Evolutionary conservation across 208 protist genomes (phyloP), one percentile per base, ranked within the genome.

Genomic region (Leishmania turanica): DNA sequence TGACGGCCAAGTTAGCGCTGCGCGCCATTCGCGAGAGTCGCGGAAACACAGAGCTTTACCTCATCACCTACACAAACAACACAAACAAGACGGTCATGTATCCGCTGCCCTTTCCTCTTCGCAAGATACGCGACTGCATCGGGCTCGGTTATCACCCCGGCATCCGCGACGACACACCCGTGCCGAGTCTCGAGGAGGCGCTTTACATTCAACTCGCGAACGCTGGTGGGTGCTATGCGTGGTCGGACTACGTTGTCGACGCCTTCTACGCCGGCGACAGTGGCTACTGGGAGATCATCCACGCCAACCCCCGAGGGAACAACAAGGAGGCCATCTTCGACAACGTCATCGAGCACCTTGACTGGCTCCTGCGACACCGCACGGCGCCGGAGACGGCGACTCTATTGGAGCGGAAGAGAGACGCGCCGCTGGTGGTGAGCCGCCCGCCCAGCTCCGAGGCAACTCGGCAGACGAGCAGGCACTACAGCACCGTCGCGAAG

Each of bases 191-290:
- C 7, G 89, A 89, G 56, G 83, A 92, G 49, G 68, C 87, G 37
- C 81, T 97, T 60, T 92, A 88, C 58, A 91, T 97, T 81, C 86
- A 87, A 45, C 79, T 97, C 24, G 94, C 89, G 31, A 97, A 97
- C 78, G 88, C 88, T 24, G 94, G 94, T 3, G 94, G 94, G 34
- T 92, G 87, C 69, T 95, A 87, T 73, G 94, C 85, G 58, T 97
- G 94, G 94, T 96, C 92, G 8, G 92, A 97, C 85, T 94, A 94
- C 74, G 83, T 91, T 47, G 92, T 96, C 17, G 86, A 92, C 62
- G 94, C 84, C 24, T 86, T 75, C 75, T 97, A 94, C 84, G 83
- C 93, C 69, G 86, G 86, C 21, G 72, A 76, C 21, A 75, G 75
- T 27, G 94, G 94, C 9, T 80, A 84, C 40, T 97, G 94, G 92